These are phyloP conservation scores for Neltuma alba DNA, from an alignment of 306 rosid genomes.

Conservation along the genomic window DNA sequence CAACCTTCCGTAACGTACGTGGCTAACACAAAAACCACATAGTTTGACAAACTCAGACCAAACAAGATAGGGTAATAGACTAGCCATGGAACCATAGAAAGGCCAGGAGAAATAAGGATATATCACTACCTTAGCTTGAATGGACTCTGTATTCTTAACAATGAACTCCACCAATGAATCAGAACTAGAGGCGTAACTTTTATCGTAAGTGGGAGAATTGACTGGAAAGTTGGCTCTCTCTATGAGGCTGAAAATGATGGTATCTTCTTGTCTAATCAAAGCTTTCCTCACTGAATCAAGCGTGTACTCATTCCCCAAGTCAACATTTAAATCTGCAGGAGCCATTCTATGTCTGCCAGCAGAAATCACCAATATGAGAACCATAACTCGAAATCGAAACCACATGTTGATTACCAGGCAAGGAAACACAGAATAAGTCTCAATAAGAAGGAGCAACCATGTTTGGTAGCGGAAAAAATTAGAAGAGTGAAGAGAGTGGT, in stretches of 20 bases:
- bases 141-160: conserved; percentile 52
- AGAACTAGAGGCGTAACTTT: conserved; percentile 21
- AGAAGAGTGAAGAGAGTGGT: background rate
- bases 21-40: conserved; percentile 6
- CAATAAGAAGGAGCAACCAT: background rate
- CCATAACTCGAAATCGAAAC: conserved; percentile 7
- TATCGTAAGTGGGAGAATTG: conserved; percentile 55
- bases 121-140: conserved; percentile 60
- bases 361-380: conserved; percentile 36
- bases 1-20: background rate
- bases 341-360: conserved; percentile 19
- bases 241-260: conserved; percentile 61
- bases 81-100: background rate
- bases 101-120: background rate
- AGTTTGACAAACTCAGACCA: background rate
- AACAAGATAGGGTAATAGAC: background rate
- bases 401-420: conserved; percentile 18
- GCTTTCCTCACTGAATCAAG: conserved; percentile 52
- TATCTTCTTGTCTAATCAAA: conserved; percentile 72
- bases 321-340: conserved; percentile 11
- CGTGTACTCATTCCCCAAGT: conserved; percentile 34
- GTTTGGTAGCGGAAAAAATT: background rate
- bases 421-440: background rate
- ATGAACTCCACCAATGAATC: conserved; percentile 55
- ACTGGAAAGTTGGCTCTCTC: conserved; percentile 64